A percentile compares a stretch with the other conserved stretches of the same genome.
Conservation (phyloP, 805 yeast species). For the Tetrapisispora phaffii region DNA sequence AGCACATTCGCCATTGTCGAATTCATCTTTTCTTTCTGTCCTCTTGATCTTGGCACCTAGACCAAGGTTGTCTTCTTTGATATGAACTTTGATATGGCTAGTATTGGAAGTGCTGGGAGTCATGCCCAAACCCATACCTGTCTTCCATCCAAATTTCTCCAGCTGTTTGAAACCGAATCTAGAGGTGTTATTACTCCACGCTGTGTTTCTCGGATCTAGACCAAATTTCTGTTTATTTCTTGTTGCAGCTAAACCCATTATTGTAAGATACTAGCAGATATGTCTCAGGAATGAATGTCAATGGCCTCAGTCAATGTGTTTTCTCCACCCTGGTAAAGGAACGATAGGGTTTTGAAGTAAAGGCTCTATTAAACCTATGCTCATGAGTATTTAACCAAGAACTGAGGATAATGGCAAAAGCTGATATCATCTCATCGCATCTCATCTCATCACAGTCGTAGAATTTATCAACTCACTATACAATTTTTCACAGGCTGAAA, state of each 20-base stretch:
- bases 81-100: constrained; percentile 69
- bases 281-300: no score
- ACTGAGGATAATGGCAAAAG: no score
- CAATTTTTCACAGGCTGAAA: no score
- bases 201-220: constrained; percentile 83
- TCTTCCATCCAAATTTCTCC: constrained; percentile 80
- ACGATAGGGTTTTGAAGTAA: no score
- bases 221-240: constrained; percentile 80
- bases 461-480: no score
- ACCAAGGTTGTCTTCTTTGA: constrained; percentile 78
- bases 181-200: constrained; percentile 79
- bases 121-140: constrained; percentile 81
- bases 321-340: no score
- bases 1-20: constrained; percentile 73
- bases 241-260: constrained; percentile 76
- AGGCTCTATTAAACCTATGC: no score
- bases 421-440: not conserved
- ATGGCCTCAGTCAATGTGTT: no score
- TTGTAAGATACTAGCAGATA: not conserved
- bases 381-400: no score
- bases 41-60: constrained; percentile 73
- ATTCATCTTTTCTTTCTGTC: constrained; percentile 51
- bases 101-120: constrained; percentile 41
- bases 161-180: constrained; percentile 85
- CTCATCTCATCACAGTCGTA: constrained; percentile 1